phyloP scores from a whole-genome alignment of 2,329 filamentous ascomycete genomes.

The Colletotrichum orbiculare region DNA sequence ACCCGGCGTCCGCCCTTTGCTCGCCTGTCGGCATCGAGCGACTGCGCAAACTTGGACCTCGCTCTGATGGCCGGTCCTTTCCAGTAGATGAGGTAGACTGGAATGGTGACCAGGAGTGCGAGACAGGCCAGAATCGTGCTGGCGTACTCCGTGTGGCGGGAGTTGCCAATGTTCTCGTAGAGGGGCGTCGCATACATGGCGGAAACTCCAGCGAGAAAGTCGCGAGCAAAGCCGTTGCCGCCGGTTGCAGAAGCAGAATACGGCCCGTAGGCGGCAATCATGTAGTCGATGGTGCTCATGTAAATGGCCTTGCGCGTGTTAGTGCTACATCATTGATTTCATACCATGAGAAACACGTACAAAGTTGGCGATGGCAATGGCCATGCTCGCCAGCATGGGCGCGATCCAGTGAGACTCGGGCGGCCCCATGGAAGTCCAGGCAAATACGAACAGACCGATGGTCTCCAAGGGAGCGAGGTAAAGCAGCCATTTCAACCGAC shows the following conservation, averaged over 20 bases:
- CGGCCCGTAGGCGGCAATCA: slow-evolving; percentile 73
- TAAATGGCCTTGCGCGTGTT: slow-evolving; percentile 57
- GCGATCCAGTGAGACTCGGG: slow-evolving; percentile 69
- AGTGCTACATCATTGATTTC: too few species aligned
- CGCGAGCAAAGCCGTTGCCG: slow-evolving; percentile 73
- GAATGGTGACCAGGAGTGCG: slow-evolving; percentile 27
- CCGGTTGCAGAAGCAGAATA: slow-evolving; percentile 75
- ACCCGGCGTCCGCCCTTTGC: slow-evolving; percentile 25
- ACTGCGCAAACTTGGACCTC: slow-evolving; percentile 36
- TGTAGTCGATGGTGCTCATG: slow-evolving; percentile 75
- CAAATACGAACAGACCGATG: slow-evolving; percentile 71
- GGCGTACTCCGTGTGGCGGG: slow-evolving; percentile 61
- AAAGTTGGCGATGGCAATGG: slow-evolving; percentile 72
- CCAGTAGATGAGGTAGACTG: slow-evolving; percentile 37
- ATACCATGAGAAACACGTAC: slow-evolving; percentile 14
- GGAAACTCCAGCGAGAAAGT: slow-evolving; percentile 73
- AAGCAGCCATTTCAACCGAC: slow-evolving; percentile 69
- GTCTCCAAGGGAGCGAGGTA: slow-evolving; percentile 69
- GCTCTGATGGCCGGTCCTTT: slow-evolving; percentile 33
- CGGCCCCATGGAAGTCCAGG: slow-evolving; percentile 67
- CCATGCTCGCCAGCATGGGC: slow-evolving; percentile 64
- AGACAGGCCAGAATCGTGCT: slow-evolving; percentile 64
- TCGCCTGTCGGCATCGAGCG: slow-evolving; percentile 20
- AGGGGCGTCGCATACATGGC: slow-evolving; percentile 69
- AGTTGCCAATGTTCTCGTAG: slow-evolving; percentile 55